phyloP scores from a whole-genome alignment of 2,329 filamentous ascomycete genomes.

The Chaetomium strumarium region DNA sequence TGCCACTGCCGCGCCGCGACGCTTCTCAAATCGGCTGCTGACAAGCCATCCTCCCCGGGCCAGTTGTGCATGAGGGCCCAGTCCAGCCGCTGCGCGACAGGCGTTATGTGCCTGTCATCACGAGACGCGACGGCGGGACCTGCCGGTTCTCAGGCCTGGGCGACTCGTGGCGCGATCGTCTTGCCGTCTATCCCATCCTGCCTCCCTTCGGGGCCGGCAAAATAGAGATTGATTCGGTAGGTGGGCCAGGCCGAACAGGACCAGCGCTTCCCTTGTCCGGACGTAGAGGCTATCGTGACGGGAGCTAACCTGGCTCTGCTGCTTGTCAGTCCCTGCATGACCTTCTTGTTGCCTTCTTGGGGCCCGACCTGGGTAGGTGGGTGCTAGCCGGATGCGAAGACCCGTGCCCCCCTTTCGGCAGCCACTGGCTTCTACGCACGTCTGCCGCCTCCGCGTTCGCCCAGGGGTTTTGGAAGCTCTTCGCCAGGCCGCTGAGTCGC shows the following conservation, averaged over 20 bases:
- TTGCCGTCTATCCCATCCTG: not conserved
- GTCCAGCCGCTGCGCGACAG: not conserved
- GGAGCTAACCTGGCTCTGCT: not conserved
- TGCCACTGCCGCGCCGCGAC: not conserved
- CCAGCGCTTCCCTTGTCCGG: not conserved
- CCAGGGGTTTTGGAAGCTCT: not conserved
- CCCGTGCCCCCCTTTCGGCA: not conserved
- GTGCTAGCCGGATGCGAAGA: not conserved
- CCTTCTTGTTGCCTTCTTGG: not conserved
- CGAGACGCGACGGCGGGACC: not conserved
- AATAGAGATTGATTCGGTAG: not conserved
- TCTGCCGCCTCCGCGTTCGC: not conserved
- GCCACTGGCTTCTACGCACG: not conserved
- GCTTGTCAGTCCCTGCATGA: not conserved
- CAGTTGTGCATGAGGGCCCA: not conserved
- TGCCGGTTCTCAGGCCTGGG: not conserved
- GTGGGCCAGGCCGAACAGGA: not conserved
- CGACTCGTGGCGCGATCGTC: conserved; percentile 1
- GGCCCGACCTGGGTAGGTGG: not conserved
- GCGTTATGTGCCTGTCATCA: not conserved
- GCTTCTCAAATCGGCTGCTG: not conserved
- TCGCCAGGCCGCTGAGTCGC: not conserved
- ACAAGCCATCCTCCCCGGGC: not conserved
- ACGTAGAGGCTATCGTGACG: not conserved
- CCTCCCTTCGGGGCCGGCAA: not conserved